Evolutionary conservation across 1,284 basidiomycete genomes (phyloP).

Genomic region (Malassezia cuniculi): DNA sequence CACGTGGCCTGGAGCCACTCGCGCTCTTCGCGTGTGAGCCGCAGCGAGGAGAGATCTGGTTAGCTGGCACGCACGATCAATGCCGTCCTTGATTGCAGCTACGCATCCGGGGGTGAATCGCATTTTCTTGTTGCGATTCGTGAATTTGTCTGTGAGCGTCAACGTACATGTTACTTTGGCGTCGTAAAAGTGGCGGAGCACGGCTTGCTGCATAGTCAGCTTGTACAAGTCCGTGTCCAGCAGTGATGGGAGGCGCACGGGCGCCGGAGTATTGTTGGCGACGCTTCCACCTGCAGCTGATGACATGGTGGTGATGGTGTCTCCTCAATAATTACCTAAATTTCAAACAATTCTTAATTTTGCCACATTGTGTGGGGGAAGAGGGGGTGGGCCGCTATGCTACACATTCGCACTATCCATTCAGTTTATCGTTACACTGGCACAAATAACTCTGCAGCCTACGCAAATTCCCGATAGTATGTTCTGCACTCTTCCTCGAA

Average conservation of each 20-base stretch:
- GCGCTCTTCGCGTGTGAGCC: conserved; percentile 56
- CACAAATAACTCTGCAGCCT: conserved; percentile 44
- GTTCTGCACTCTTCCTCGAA: conserved; percentile 66
- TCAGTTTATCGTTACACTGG: no score
- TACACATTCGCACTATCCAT: no score
- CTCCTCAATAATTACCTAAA: no score
- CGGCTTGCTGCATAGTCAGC: conserved; percentile 95
- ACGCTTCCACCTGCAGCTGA: no score
- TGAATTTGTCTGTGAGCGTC: conserved; percentile 57
- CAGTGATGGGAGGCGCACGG: conserved; percentile 50
- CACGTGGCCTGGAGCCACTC: conserved; percentile 59
- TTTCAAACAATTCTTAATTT: no score
- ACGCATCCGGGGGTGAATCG: conserved; percentile 61
- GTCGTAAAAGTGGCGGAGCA: conserved; percentile 65
- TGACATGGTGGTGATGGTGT: no score
- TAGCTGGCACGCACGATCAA: conserved; percentile 49
- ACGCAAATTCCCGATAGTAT: conserved; percentile 60
- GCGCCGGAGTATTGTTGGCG: no score
- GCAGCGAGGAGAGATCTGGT: conserved; percentile 58
- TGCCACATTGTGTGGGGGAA: no score
- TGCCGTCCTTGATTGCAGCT: conserved; percentile 52
- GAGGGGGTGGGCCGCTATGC: no score
- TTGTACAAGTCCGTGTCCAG: conserved; percentile 96
- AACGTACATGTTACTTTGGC: conserved; percentile 47
- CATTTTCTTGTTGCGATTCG: conserved; percentile 62